Evolutionary conservation across 1,139 yeast genomes (phyloP).

Genomic region (Nakaseomyces glabratus): DNA sequence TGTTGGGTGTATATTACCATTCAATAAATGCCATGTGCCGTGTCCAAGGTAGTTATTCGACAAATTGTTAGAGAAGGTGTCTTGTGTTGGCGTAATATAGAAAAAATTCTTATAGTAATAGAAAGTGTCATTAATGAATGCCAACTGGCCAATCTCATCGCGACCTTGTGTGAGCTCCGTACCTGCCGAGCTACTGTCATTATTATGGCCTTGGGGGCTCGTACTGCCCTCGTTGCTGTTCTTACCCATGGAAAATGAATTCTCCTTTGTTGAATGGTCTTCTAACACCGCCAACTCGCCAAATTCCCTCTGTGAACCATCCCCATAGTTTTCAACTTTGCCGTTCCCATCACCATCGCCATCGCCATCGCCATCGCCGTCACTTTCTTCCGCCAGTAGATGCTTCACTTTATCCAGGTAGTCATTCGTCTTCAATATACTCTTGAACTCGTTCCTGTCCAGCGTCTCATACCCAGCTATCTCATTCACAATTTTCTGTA

Average conservation of each 20-base stretch:
- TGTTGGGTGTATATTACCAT: conserved; percentile 6
- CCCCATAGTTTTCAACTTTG: background rate
- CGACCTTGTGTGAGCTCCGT: too few relatives aligned
- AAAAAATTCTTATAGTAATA: conserved; percentile 20
- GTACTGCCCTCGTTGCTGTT: too few relatives aligned
- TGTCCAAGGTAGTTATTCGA: conserved; percentile 21
- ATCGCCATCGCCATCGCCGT: background rate
- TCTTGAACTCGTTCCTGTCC: background rate
- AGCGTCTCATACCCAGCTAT: conserved; percentile 3
- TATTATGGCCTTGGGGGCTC: too few relatives aligned
- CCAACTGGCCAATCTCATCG: conserved; percentile 11
- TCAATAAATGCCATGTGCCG: conserved; percentile 21
- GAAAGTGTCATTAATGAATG: conserved; percentile 27
- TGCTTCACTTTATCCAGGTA: too few relatives aligned
- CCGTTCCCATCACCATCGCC: background rate
- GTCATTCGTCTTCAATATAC: background rate
- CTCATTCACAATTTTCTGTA: conserved; percentile 39
- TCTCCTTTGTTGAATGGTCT: background rate
- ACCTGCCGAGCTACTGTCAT: too few relatives aligned
- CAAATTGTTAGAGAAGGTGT: conserved; percentile 6
- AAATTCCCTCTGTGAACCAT: too few relatives aligned
- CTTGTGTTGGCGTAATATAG: conserved; percentile 5
- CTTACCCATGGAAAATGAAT: too few relatives aligned
- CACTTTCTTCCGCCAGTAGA: background rate
- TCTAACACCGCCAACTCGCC: too few relatives aligned